phyloP scores from a whole-genome alignment of 192 early-diverging fungal genomes.

The Coemansia sp. region DNA sequence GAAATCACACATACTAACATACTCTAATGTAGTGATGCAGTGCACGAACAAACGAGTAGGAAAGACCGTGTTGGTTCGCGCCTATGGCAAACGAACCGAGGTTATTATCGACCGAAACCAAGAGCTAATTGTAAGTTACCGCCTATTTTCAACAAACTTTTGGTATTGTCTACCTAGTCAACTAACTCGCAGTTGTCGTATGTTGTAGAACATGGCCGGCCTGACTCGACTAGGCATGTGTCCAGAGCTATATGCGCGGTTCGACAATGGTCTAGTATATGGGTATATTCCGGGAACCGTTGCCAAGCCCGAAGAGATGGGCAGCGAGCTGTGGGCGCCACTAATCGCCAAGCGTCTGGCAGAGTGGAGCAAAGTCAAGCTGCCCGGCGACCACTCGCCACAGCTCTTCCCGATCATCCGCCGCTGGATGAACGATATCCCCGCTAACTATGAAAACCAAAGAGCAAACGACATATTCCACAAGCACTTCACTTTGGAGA shows the following conservation, averaged over 20 bases:
- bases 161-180: background rate
- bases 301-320: constrained; percentile 73
- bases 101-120: constrained; percentile 85
- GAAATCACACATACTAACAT: constrained; percentile 4
- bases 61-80: constrained; percentile 75
- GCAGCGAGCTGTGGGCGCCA: constrained; percentile 64
- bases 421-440: constrained; percentile 46
- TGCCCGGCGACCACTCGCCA: constrained; percentile 50
- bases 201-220: constrained; percentile 74
- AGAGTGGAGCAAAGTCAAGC: constrained; percentile 74
- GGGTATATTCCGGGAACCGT: constrained; percentile 79
- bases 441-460: constrained; percentile 22
- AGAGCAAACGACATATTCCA: constrained; percentile 31
- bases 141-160: background rate
- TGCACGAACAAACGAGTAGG: constrained; percentile 61
- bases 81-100: constrained; percentile 86
- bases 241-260: constrained; percentile 79
- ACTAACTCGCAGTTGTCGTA: background rate
- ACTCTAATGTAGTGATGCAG: constrained; percentile 57
- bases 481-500: constrained; percentile 22
- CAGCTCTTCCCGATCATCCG: constrained; percentile 37
- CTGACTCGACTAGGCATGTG: constrained; percentile 69
- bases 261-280: constrained; percentile 91
- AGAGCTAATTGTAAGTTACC: constrained; percentile 71
- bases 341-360: constrained; percentile 79